Conservation (phyloP, 331 rosid species). For the Dryas integrifolia region DNA sequence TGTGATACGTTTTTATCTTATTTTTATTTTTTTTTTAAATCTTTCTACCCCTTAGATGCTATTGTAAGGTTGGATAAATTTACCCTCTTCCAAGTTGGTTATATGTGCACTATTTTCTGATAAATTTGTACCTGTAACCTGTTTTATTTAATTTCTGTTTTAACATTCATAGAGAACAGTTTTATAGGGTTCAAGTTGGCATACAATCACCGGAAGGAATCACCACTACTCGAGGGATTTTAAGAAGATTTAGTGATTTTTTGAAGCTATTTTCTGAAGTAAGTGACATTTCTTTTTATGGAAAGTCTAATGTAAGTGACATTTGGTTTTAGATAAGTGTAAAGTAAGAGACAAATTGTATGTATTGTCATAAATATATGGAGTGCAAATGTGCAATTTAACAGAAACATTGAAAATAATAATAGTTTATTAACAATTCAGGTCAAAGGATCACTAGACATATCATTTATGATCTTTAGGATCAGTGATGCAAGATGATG, state of each 20-base stretch:
- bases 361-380: background rate
- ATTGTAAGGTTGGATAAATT: background rate
- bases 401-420: background rate
- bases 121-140: conserved; percentile 4
- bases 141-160: background rate
- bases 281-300: conserved; percentile 22
- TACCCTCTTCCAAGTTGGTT: background rate
- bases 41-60: background rate
- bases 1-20: background rate
- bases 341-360: background rate
- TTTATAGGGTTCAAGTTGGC: conserved; percentile 84
- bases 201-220: conserved; percentile 79
- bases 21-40: background rate
- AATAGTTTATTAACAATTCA: background rate
- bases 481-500: background rate
- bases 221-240: conserved; percentile 54
- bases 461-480: background rate
- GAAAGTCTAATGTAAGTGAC: background rate
- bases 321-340: background rate
- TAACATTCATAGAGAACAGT: conserved; percentile 48
- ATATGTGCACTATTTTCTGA: background rate
- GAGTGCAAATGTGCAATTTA: background rate
- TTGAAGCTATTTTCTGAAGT: conserved; percentile 65
- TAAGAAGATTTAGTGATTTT: conserved; percentile 80
- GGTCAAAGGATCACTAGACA: background rate